A percentile compares a stretch with the other conserved stretches of the same genome.
phyloP scores from a whole-genome alignment of 306 rosid genomes.

The Astragalus membranaceus region DNA sequence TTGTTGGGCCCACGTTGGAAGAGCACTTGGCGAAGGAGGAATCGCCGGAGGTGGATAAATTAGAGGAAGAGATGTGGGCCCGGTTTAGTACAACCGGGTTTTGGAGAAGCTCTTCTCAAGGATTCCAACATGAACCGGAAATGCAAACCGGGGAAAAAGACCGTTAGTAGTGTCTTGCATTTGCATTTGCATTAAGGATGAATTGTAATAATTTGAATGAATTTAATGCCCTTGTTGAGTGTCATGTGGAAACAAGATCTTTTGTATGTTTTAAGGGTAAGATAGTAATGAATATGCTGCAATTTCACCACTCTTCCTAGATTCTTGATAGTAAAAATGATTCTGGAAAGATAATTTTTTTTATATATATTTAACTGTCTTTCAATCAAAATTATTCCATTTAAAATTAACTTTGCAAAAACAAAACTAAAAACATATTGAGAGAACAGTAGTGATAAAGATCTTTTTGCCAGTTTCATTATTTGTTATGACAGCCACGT shows the following conservation, averaged over 20 bases:
- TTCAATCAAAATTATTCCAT: too few relatives aligned
- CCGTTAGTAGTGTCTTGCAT: not conserved
- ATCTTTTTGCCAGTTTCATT: not conserved
- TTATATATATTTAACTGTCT: too few relatives aligned
- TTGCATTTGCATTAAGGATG: not conserved
- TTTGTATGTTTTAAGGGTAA: not conserved
- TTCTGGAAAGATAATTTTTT: too few relatives aligned
- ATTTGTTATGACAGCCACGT: not conserved
- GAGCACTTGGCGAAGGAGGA: not conserved
- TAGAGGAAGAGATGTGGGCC: constrained; percentile 62
- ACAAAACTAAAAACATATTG: too few relatives aligned
- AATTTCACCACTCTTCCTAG: not conserved
- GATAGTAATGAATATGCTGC: not conserved
- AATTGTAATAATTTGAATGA: not conserved
- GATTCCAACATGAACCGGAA: constrained; percentile 5
- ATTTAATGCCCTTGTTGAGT: not conserved
- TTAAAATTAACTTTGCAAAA: too few relatives aligned
- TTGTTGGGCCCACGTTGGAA: not conserved
- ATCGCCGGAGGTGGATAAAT: not conserved
- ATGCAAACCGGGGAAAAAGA: not conserved
- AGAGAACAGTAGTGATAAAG: not conserved
- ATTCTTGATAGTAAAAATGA: too few relatives aligned
- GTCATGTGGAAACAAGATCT: not conserved
- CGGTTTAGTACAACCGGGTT: constrained; percentile 48
- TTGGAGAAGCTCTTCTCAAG: constrained; percentile 57